phyloP scores from a whole-genome alignment of 768 basidiomycete species.

The Termitomyces sp. region DNA sequence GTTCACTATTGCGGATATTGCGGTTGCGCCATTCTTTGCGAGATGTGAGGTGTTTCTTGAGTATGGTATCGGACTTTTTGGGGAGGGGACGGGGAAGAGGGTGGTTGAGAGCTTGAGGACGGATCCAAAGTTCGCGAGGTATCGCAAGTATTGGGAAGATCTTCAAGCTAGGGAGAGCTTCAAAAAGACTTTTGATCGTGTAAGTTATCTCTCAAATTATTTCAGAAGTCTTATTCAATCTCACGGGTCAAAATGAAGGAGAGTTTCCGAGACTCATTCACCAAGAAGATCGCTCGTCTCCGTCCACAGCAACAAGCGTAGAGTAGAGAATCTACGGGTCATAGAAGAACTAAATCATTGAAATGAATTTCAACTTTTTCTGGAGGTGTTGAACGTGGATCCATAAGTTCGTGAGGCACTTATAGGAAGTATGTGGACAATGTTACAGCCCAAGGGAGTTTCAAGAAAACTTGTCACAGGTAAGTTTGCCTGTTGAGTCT shows the following conservation, averaged over 20 bases:
- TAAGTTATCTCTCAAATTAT: neutral
- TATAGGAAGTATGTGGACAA: no score
- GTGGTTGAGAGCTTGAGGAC: slow-evolving; percentile 39
- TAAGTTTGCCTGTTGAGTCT: no score
- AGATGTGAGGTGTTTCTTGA: slow-evolving; percentile 36
- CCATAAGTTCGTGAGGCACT: no score
- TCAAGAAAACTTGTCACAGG: no score
- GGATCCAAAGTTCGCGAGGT: slow-evolving; percentile 46
- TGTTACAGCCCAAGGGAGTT: no score
- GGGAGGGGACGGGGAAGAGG: slow-evolving; percentile 44
- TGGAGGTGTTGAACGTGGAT: no score
- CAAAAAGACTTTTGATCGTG: slow-evolving; percentile 35
- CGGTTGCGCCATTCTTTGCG: slow-evolving; percentile 58
- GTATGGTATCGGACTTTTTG: slow-evolving; percentile 36
- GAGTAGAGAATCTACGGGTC: neutral
- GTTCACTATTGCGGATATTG: slow-evolving; percentile 63
- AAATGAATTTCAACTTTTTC: no score
- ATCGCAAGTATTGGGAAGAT: slow-evolving; percentile 46
- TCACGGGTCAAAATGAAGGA: neutral
- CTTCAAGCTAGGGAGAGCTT: slow-evolving; percentile 52
- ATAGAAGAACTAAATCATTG: neutral
- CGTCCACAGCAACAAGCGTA: neutral
- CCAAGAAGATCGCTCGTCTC: neutral
- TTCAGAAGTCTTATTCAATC: neutral
- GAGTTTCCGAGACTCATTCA: neutral